Evolutionary conservation across 352 stramenopile species (phyloP).

Genomic region (Phytophthora idaei): DNA sequence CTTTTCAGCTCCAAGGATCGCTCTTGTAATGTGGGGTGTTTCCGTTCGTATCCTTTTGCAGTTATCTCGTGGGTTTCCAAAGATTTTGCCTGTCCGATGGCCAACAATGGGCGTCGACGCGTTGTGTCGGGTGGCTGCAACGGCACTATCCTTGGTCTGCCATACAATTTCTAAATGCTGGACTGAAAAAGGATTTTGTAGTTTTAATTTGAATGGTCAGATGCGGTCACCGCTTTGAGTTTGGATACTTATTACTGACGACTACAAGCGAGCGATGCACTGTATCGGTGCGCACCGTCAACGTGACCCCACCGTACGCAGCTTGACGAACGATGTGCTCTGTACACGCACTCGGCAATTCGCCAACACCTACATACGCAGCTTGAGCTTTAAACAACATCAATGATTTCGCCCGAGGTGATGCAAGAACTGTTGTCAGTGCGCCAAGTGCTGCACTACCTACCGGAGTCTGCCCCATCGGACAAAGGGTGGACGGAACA

Average conservation of each 20-base stretch:
- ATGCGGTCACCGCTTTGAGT: conserved; percentile 5
- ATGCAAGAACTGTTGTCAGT: conserved; percentile 40
- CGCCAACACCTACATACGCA: conserved; percentile 7
- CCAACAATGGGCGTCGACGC: too few species aligned
- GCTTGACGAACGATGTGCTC: neutral
- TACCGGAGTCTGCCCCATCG: conserved; percentile 24
- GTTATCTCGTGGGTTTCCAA: too few species aligned
- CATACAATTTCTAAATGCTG: neutral
- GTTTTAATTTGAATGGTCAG: conserved; percentile 10
- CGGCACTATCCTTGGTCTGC: too few species aligned
- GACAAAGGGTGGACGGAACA: conserved; percentile 43
- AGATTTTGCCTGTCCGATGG: too few species aligned
- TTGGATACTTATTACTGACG: conserved; percentile 25
- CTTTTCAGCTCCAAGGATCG: too few species aligned
- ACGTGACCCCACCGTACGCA: neutral
- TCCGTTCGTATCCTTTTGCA: too few species aligned
- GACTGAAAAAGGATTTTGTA: conserved; percentile 31
- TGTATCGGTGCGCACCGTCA: neutral
- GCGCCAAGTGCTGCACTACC: conserved; percentile 33
- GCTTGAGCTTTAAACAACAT: neutral
- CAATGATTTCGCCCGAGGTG: conserved; percentile 40
- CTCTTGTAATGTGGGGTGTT: too few species aligned
- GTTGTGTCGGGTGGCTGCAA: too few species aligned
- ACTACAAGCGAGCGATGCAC: neutral
- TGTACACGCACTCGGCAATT: conserved; percentile 23